Conservation (phyloP, 192 early-diverging fungal species). For the Coemansia sp. region DNA sequence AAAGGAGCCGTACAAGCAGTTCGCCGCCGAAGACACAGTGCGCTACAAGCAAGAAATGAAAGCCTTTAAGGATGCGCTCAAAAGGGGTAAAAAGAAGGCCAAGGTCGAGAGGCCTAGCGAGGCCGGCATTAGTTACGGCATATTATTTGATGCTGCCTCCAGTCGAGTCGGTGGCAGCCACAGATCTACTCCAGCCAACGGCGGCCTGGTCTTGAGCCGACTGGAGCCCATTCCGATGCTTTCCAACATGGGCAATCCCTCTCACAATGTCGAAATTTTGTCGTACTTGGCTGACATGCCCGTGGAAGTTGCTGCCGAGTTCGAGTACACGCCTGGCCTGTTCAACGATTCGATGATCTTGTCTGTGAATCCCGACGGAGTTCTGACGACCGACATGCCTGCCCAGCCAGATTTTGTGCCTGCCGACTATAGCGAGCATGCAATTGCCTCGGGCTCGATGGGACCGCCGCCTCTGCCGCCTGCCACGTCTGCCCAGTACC, state of each 20-base stretch:
- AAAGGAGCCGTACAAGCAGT: constrained; percentile 57
- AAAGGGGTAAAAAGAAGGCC: constrained; percentile 13
- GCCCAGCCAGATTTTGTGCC: constrained; percentile 1
- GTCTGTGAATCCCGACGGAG: constrained; percentile 2
- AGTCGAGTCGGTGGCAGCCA: not conserved
- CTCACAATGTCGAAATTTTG: not conserved
- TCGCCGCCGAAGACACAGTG: constrained; percentile 64
- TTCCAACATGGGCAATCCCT: constrained; percentile 3
- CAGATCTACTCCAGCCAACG: not conserved
- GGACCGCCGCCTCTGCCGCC: not conserved
- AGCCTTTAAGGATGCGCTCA: constrained; percentile 38
- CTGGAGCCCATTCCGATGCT: constrained; percentile 6
- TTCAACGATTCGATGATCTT: constrained; percentile 26
- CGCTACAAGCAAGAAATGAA: constrained; percentile 74
- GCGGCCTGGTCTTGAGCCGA: not conserved
- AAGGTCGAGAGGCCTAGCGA: not conserved
- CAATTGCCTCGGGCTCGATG: not conserved
- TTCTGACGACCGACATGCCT: not conserved
- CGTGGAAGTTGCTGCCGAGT: not conserved
- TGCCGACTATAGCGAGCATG: constrained; percentile 3
- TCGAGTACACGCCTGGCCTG: constrained; percentile 5
- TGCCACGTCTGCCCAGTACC: not conserved
- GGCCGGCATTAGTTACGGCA: not conserved
- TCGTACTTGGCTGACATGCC: constrained; percentile 13
- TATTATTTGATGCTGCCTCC: not conserved